Base-by-base conservation (phyloP, 768 basidiomycete genomes). In the Royoungia palumana region DNA sequence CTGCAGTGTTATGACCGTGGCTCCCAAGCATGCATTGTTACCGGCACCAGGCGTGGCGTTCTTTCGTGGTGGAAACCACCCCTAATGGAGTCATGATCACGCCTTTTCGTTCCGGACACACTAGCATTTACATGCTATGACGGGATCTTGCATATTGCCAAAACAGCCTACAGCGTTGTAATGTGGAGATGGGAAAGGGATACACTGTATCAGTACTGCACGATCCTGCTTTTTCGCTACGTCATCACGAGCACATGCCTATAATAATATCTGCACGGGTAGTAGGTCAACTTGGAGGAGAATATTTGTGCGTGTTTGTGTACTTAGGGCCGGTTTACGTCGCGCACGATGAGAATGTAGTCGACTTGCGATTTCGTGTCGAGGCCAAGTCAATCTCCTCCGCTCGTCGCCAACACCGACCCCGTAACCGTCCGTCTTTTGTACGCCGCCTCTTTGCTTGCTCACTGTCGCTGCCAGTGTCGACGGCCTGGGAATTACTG, bases 51-150 rank as follows among this genome's bases (percentile, higher is more conserved):
- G 56, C 59, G 71, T 16, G 83, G 83, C 2, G 65, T 71, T 28
- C 60, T 85, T 35, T 72, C 71, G 20, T 84, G 83, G 83, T 85
- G 81, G 81, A 71, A 54, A 45, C 66, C 65, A 10, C 65, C 70
- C 28, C 28, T 58, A 13, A 51, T 22, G 45, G 60, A 61, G 19
- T 62, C 63, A 57, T 60, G 50, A 67, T 67, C n/a, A n/a, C n/a
- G n/a, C n/a, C n/a, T n/a, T n/a, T n/a, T n/a, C n/a, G n/a, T n/a
- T n/a, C n/a, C n/a, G n/a, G n/a, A 47, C 46, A 36, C 32, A 20
- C 47, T 9, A 12, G 30, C 21, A 28, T 36, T n/a, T 34, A 43
- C 49, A 53, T 44, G 34, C 28, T 55, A 66, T 32, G 50, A 50
- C 49, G 8, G 24, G 47, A 60, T 67, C 55, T 67, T 65, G 65